Percentiles rank a stretch among this genome's conserved stretches.
These are phyloP conservation scores for Nakataea oryzae DNA, from an alignment of 2,329 filamentous ascomycete genomes.

Conservation along the genomic window DNA sequence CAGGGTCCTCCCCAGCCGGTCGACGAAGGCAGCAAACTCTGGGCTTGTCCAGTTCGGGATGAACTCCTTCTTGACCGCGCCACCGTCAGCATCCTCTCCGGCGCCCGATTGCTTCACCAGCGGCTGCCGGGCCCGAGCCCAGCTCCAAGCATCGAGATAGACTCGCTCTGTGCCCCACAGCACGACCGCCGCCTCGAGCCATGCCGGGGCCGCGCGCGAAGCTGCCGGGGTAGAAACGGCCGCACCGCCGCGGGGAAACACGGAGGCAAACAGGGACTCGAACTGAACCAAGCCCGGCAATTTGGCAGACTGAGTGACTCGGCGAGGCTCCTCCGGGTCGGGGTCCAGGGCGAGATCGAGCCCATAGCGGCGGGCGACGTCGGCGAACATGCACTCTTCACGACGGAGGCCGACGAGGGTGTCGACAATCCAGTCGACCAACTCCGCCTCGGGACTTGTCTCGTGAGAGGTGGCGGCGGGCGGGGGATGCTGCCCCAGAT, in stretches of 20 bases:
- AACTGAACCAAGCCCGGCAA: slow-evolving; percentile 27
- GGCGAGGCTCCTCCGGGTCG: neutral
- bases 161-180: slow-evolving; percentile 67
- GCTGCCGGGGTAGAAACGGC: neutral
- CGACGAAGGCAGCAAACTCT: slow-evolving; percentile 51
- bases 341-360: slow-evolving; percentile 34
- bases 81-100: slow-evolving; percentile 49
- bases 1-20: slow-evolving; percentile 40
- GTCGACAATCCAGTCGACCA: slow-evolving; percentile 52
- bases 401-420: slow-evolving; percentile 56
- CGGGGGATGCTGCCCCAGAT: slow-evolving; percentile 31
- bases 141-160: slow-evolving; percentile 50
- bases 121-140: slow-evolving; percentile 23
- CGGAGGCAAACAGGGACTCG: slow-evolving; percentile 40
- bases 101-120: slow-evolving; percentile 7
- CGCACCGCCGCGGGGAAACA: slow-evolving; percentile 23
- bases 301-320: slow-evolving; percentile 19
- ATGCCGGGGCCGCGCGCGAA: slow-evolving; percentile 13
- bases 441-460: slow-evolving; percentile 35
- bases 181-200: slow-evolving; percentile 59
- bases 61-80: slow-evolving; percentile 52
- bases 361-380: slow-evolving; percentile 49
- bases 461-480: slow-evolving; percentile 10
- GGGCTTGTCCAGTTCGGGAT: slow-evolving; percentile 58
- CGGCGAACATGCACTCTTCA: slow-evolving; percentile 59